Base-by-base conservation (phyloP, 2,329 filamentous ascomycete species). In the Alternaria sp. region DNA sequence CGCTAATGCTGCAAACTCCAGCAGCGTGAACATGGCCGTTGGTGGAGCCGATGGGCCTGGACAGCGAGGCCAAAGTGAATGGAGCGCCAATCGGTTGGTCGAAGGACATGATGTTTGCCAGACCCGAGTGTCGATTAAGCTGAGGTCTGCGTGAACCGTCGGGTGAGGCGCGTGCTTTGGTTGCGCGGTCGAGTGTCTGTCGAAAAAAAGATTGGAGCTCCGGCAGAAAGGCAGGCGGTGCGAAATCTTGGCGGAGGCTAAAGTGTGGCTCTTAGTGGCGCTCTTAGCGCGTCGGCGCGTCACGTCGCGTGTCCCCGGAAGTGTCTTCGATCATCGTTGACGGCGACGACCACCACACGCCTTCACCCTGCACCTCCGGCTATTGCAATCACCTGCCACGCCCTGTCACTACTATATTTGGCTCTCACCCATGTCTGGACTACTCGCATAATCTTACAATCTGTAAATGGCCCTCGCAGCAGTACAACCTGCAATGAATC, bases 1-100 rank as follows among this genome's bases (percentile, higher is more conserved):
- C 83, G 61, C 81, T 82, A 58, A 89, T 76, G 68, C 86, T 84
- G 76, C 83, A 84, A 47, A 89, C 86, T n/a, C 79, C 73, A 40
- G 81, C 75, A 21, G 81, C 81, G 55, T 80, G 77, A 6, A 79
- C 78, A 50, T 74, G 79, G 47, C 83, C 83, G 59, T 79, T 71
- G 30, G 74, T 71, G 4, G 75, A 69, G 61, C 81, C 75, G 25
- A 84, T 75, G 3, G 83, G 82, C 63, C 77, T 79, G 23, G 83
- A 79, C 54, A 85, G 74, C 19, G 81, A 77, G 12, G 82, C 81
- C 63, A 85, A 72, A 13, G 79, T 81, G 57, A 82, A 79, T 1
- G 79, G 78, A 17, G 76, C 69, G 58, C 78, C 78, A 65, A 81
- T 78, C 64, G 77, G 73, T 65, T 73, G 72, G 50, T 70, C 67